phyloP scores from a whole-genome alignment of 768 basidiomycete genomes.

The Pluteus cervinus region DNA sequence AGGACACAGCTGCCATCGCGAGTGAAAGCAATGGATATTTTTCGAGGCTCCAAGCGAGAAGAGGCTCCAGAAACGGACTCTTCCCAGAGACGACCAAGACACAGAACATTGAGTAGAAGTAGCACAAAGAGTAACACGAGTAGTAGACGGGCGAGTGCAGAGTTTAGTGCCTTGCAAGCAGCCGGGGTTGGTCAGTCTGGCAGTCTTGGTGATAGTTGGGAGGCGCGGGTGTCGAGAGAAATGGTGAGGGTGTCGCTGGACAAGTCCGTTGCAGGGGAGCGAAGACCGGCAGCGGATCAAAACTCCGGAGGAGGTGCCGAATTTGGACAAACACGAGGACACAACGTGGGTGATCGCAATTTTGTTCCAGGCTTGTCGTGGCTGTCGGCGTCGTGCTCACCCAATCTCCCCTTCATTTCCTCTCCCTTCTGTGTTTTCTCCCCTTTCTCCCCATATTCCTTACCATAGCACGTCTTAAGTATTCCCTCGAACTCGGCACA shows the following conservation, averaged over 20 bases:
- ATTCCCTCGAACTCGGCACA: too few relatives aligned
- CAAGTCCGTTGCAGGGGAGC: slow-evolving; percentile 10
- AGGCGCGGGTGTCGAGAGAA: slow-evolving; percentile 51
- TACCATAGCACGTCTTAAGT: too few relatives aligned
- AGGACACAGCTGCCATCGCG: too few relatives aligned
- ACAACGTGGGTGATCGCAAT: slow-evolving; percentile 37
- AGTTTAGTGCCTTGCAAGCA: slow-evolving; percentile 49
- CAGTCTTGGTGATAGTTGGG: slow-evolving; percentile 42
- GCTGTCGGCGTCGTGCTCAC: slow-evolving; percentile 17
- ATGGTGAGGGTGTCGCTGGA: slow-evolving; percentile 45
- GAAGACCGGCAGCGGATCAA: slow-evolving; percentile 11
- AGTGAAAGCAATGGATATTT: too few relatives aligned
- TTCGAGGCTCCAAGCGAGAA: too few relatives aligned
- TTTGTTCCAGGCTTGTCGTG: slow-evolving; percentile 15
- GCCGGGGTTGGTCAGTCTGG: slow-evolving; percentile 19
- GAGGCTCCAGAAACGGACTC: too few relatives aligned
- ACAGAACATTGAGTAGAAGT: too few relatives aligned
- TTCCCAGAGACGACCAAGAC: slow-evolving; percentile 1
- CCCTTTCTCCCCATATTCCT: slow-evolving; percentile 14
- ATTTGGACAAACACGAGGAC: slow-evolving; percentile 32
- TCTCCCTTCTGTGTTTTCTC: slow-evolving; percentile 15
- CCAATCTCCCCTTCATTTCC: slow-evolving; percentile 22
- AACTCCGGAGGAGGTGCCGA: slow-evolving; percentile 15
- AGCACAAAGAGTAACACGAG: slow-evolving; percentile 27
- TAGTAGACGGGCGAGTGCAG: slow-evolving; percentile 49